phyloP scores from a whole-genome alignment of 352 stramenopile species.

The Phytophthora kernoviae region DNA sequence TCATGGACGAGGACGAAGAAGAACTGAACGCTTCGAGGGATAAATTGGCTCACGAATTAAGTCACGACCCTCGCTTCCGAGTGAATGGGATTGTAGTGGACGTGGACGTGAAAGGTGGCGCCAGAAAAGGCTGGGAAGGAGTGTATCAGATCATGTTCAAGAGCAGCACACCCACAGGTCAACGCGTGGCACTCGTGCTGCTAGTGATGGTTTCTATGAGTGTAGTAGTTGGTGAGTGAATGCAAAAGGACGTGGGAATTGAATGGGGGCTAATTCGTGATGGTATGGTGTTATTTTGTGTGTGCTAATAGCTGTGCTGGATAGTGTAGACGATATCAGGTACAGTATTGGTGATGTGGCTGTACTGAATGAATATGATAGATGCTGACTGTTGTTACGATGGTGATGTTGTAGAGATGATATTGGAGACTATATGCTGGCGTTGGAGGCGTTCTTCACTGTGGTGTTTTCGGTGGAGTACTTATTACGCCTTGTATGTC shows the following conservation, averaged over 20 bases:
- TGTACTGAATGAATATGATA: slow-evolving; percentile 37
- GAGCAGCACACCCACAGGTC: slow-evolving; percentile 61
- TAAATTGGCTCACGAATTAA: slow-evolving; percentile 24
- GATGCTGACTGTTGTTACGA: slow-evolving; percentile 7
- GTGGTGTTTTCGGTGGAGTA: slow-evolving; percentile 87
- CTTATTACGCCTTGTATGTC: slow-evolving; percentile 61
- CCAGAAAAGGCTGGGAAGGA: slow-evolving; percentile 48
- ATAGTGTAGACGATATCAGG: slow-evolving; percentile 72
- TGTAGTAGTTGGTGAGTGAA: slow-evolving; percentile 58
- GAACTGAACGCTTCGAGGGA: slow-evolving; percentile 5
- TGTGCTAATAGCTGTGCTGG: slow-evolving; percentile 61
- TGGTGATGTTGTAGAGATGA: slow-evolving; percentile 45
- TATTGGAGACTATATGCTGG: slow-evolving; percentile 73
- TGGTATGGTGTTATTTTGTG: slow-evolving; percentile 16
- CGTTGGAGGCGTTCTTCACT: slow-evolving; percentile 85
- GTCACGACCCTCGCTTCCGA: slow-evolving; percentile 60
- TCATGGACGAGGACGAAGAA: slow-evolving; percentile 24
- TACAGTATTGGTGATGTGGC: slow-evolving; percentile 36
- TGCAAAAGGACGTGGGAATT: not conserved
- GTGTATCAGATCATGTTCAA: slow-evolving; percentile 77
- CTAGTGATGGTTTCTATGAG: slow-evolving; percentile 78
- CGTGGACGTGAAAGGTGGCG: slow-evolving; percentile 69
- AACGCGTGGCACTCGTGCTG: slow-evolving; percentile 60
- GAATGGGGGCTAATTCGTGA: not conserved
- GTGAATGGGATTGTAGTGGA: slow-evolving; percentile 81